Evolutionary conservation across 192 early-diverging fungal genomes (phyloP), one percentile per base, ranked within the genome.

Genomic region (Umbelopsis sp.): DNA sequence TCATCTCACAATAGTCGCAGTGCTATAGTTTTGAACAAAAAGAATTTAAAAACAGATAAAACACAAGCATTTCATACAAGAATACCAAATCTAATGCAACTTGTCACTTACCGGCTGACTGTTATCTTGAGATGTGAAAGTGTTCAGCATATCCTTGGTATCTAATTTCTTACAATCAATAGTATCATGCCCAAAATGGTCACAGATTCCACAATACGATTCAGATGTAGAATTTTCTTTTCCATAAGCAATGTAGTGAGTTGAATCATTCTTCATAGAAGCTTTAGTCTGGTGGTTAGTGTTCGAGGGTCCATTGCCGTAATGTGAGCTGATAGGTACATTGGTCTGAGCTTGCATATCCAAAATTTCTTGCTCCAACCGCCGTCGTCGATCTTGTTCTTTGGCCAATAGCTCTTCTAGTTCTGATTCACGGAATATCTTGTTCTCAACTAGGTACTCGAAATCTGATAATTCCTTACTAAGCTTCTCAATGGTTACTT

Each of bases 391-490:
- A 1, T 0, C 31, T n/a, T 62, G 56, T 17, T 62, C 56, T 34
- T n/a, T 14, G 26, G 12, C 29, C 56, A 62, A 32, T 31, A 14
- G 31, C 26, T 62, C 56, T 32, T 62, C 56, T 31, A 62, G 31
- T 26, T 62, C 56, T 32, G 56, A 29, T 62, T 62, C 56, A 34
- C 56, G 56, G 31, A 62, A 62, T n/a, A 62, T 34, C 31, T 62
- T 62, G 31, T 31, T 62, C 31, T 62, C 56, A 0, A 62, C 56
- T 2, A 62, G 12, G 26, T 62, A 31, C 56, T 62, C 56, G 2
- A 62, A 29, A n/a, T 62, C 56, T 16, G 56, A 62, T 20, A 62
- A 26, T 26, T 62, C 56, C 12, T 62, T 62, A 32, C 26, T 62
- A 14, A 62, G 56, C 7, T 62, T 62, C 20, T 26, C 56, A 34